Conservation (phyloP, 1,139 yeast genomes). For the Yamadazyma atmosphaerica region DNA sequence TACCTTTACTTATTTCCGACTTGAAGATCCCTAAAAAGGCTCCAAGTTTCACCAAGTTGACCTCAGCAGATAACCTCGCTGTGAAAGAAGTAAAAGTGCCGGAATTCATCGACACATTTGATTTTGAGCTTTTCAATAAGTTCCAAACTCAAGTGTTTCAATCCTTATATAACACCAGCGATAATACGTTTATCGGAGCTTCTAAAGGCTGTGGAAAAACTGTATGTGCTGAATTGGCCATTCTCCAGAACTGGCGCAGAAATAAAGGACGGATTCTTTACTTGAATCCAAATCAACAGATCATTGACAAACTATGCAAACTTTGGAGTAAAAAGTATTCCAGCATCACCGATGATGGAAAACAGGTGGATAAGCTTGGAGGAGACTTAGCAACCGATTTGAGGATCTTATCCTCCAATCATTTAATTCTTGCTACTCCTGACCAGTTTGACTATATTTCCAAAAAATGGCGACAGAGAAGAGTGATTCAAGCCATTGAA, state of each 20-base stretch:
- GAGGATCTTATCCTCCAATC: conserved; percentile 53
- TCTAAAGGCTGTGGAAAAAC: conserved; percentile 81
- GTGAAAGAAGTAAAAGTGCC: conserved; percentile 46
- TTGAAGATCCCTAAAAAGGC: conserved; percentile 67
- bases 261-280: conserved; percentile 63
- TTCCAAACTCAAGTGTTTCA: conserved; percentile 74
- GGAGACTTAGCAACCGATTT: conserved; percentile 63
- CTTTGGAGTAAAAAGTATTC: conserved; percentile 55
- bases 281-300: conserved; percentile 59
- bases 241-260: conserved; percentile 68
- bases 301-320: conserved; percentile 45
- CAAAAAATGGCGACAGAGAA: conserved; percentile 80
- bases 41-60: conserved; percentile 61
- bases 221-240: conserved; percentile 68
- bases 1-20: conserved; percentile 59
- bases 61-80: conserved; percentile 37
- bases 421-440: conserved; percentile 78
- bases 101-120: conserved; percentile 48
- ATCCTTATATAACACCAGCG: conserved; percentile 57
- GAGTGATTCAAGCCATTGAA: conserved; percentile 66
- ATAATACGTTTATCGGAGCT: conserved; percentile 64
- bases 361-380: conserved; percentile 54
- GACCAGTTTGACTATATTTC: conserved; percentile 70
- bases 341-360: conserved; percentile 37
- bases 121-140: conserved; percentile 57